Evolutionary conservation across 192 early-diverging fungal genomes (phyloP).

Genomic region (Entophlyctis luteolus): DNA sequence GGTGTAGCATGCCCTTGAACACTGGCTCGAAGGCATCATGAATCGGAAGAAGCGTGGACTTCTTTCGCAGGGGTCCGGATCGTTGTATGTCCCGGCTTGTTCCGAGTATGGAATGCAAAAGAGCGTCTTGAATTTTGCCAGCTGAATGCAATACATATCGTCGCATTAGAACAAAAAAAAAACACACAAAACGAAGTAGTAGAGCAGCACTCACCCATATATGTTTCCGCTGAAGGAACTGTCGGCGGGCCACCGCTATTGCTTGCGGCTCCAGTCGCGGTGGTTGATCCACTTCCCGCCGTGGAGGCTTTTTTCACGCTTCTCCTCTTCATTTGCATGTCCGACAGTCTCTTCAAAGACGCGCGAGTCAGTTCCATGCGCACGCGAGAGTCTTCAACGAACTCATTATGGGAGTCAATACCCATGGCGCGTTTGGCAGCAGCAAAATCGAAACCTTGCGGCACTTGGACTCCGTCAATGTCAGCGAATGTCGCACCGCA

Average conservation of each 20-base stretch:
- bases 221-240: no score
- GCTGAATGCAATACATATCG: no score
- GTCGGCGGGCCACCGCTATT: no score
- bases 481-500: neutral
- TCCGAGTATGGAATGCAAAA: neutral
- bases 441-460: neutral
- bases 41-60: no score
- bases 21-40: neutral
- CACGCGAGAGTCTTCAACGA: no score
- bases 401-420: neutral
- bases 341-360: neutral
- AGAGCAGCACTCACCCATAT: no score
- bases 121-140: neutral
- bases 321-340: neutral
- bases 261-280: no score
- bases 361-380: neutral
- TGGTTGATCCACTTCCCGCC: neutral
- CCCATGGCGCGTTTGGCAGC: neutral
- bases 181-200: neutral
- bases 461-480: neutral
- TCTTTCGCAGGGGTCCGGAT: no score
- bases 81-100: no score
- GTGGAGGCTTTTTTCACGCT: neutral
- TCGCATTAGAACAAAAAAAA: neutral
- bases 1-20: constrained; percentile 18